These are phyloP conservation scores for Populus deltoides DNA, from an alignment of 345 rosid species.

Conservation along the genomic window DNA sequence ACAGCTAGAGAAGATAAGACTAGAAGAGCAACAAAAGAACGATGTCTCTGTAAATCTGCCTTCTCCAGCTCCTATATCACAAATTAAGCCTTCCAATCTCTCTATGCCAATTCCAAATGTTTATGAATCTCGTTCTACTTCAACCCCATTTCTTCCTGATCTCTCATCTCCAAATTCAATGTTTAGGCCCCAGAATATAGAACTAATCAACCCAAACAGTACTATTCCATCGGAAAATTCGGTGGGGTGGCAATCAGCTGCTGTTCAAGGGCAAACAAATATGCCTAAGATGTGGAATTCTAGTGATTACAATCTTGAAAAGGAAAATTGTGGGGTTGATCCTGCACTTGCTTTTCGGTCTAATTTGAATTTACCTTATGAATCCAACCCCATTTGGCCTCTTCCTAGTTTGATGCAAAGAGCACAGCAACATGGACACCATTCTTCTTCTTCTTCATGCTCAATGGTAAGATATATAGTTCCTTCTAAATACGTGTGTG, in stretches of 20 bases:
- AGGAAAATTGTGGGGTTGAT: slow-evolving; percentile 35
- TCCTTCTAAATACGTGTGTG: background rate
- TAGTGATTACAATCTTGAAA: slow-evolving; percentile 21
- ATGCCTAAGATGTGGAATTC: slow-evolving; percentile 28
- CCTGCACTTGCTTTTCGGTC: slow-evolving; percentile 20
- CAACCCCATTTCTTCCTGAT: slow-evolving; percentile 23
- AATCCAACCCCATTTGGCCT: slow-evolving; percentile 35
- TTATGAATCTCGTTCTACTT: slow-evolving; percentile 16
- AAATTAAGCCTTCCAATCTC: slow-evolving; percentile 13
- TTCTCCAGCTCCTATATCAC: slow-evolving; percentile 8
- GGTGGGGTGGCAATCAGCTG: slow-evolving; percentile 15
- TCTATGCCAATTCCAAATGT: slow-evolving; percentile 18
- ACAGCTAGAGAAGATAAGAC: slow-evolving; percentile 58
- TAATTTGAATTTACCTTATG: slow-evolving; percentile 27
- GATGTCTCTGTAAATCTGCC: slow-evolving; percentile 24
- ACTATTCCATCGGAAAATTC: background rate
- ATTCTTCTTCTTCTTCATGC: slow-evolving; percentile 15
- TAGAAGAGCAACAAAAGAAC: slow-evolving; percentile 51
- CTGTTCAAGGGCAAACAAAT: slow-evolving; percentile 21
- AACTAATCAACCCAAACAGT: slow-evolving; percentile 1
- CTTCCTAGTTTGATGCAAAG: slow-evolving; percentile 33
- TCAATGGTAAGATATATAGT: slow-evolving; percentile 31
- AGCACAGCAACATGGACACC: slow-evolving; percentile 28
- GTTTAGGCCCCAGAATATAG: slow-evolving; percentile 24
- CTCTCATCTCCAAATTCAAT: slow-evolving; percentile 23